Conservation (phyloP, 2,329 filamentous ascomycete species). For the Cytospora mali region DNA sequence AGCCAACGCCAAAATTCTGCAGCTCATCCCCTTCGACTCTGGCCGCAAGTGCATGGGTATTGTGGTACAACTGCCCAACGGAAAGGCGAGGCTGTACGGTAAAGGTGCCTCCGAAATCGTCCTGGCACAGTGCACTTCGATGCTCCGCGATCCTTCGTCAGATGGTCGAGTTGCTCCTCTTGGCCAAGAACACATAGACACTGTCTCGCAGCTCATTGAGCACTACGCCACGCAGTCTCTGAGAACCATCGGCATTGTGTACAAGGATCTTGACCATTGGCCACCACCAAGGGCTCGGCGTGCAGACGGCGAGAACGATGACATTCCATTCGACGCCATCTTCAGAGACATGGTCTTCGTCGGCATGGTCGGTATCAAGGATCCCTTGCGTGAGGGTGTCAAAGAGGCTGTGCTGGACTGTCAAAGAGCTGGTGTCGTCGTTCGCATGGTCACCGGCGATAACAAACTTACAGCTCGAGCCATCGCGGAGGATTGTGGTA, state of each 20-base stretch:
- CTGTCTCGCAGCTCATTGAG: conserved; percentile 69
- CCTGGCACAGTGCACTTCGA: conserved; percentile 57
- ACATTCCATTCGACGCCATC: conserved; percentile 67
- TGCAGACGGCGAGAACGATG: conserved; percentile 57
- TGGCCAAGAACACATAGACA: conserved; percentile 55
- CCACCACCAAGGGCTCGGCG: conserved; percentile 67
- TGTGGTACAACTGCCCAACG: conserved; percentile 54
- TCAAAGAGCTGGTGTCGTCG: conserved; percentile 74
- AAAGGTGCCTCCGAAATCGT: conserved; percentile 69
- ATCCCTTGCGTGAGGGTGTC: conserved; percentile 77
- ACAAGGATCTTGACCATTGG: conserved; percentile 84
- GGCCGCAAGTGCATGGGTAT: conserved; percentile 73
- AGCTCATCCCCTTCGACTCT: conserved; percentile 77
- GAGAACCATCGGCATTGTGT: conserved; percentile 81
- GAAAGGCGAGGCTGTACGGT: conserved; percentile 58
- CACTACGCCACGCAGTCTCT: conserved; percentile 79
- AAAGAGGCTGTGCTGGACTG: conserved; percentile 71
- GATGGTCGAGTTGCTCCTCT: conserved; percentile 48
- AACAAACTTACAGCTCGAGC: conserved; percentile 78
- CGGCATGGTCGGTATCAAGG: conserved; percentile 77
- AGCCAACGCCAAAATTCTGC: conserved; percentile 54
- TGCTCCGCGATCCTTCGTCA: conserved; percentile 52
- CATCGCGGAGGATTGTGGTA: conserved; percentile 78
- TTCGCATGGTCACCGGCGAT: conserved; percentile 86
- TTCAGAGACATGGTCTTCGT: conserved; percentile 70